phyloP scores from a whole-genome alignment of 2,329 filamentous ascomycete species.

The Claviceps digitariae region DNA sequence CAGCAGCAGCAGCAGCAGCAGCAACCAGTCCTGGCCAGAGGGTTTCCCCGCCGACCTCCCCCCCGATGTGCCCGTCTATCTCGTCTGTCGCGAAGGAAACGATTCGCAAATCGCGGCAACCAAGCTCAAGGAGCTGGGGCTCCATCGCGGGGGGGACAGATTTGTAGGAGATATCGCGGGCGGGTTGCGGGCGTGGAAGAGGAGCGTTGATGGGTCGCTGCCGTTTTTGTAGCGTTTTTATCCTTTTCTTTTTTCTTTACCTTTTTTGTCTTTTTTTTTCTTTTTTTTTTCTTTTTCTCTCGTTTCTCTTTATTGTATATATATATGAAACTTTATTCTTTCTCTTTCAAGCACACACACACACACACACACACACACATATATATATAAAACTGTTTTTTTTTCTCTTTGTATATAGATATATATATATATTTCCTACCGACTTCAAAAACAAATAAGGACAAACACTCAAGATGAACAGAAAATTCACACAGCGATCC shows the following conservation, averaged over 20 bases:
- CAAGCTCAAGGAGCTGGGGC: conserved; percentile 48
- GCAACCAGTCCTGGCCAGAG: conserved; percentile 2
- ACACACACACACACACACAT: no score
- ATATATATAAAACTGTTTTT: no score
- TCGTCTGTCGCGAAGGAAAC: conserved; percentile 63
- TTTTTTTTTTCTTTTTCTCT: no score
- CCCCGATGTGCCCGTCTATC: conserved; percentile 44
- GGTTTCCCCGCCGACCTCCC: conserved; percentile 28
- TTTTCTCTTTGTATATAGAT: no score
- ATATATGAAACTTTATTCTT: no score
- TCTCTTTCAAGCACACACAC: no score
- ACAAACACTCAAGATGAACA: no score
- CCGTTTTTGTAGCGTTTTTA: conserved; percentile 31
- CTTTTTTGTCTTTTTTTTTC: neutral
- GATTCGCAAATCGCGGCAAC: conserved; percentile 61
- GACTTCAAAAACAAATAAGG: no score
- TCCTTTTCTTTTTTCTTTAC: neutral
- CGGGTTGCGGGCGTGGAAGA: conserved; percentile 60
- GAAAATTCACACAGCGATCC: no score
- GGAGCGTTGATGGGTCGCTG: conserved; percentile 45
- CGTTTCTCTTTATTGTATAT: no score
- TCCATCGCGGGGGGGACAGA: conserved; percentile 36
- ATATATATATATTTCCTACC: no score
- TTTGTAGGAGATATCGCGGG: conserved; percentile 59
- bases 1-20: conserved; percentile 17